Percentiles rank a stretch among this genome's conserved stretches.
Conservation (phyloP, 2,329 filamentous ascomycete species). For the Xylariaceae sp. region DNA sequence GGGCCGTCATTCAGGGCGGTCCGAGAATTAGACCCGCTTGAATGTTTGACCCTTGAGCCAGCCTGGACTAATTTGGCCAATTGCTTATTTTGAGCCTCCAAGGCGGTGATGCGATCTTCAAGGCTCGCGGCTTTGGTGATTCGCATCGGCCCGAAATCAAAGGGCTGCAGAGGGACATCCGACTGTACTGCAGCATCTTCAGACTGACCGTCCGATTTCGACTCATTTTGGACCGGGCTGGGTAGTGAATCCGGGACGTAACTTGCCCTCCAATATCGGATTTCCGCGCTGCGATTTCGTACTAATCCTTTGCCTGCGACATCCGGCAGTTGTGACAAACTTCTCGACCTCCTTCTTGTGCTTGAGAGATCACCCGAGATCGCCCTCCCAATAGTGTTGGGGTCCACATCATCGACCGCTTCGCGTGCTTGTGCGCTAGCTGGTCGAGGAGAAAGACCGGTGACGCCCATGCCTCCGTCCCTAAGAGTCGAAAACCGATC, state of each 20-base stretch:
- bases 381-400: slow-evolving; percentile 57
- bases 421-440: slow-evolving; percentile 56
- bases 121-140: slow-evolving; percentile 53
- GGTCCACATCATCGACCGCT: slow-evolving; percentile 38
- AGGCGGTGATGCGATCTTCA: slow-evolving; percentile 47
- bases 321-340: slow-evolving; percentile 52
- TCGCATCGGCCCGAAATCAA: slow-evolving; percentile 55
- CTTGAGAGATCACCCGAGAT: slow-evolving; percentile 53
- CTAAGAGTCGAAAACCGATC: slow-evolving; percentile 38
- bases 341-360: slow-evolving; percentile 54
- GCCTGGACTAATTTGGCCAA: slow-evolving; percentile 52
- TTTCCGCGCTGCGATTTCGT: slow-evolving; percentile 59
- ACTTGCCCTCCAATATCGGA: slow-evolving; percentile 61
- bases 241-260: slow-evolving; percentile 51
- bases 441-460: slow-evolving; percentile 57
- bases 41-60: slow-evolving; percentile 34
- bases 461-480: slow-evolving; percentile 41
- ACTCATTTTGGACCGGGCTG: slow-evolving; percentile 40
- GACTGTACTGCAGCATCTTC: slow-evolving; percentile 32
- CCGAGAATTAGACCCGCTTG: slow-evolving; percentile 14
- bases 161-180: slow-evolving; percentile 45
- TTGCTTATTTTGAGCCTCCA: slow-evolving; percentile 50
- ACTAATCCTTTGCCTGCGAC: slow-evolving; percentile 31
- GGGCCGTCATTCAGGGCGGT: slow-evolving; percentile 1
- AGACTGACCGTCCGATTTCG: slow-evolving; percentile 20